A percentile compares a stretch with the other conserved stretches of the same genome.
phyloP scores from a whole-genome alignment of 805 yeast species.

The Wickerhamomyces pijperi region DNA sequence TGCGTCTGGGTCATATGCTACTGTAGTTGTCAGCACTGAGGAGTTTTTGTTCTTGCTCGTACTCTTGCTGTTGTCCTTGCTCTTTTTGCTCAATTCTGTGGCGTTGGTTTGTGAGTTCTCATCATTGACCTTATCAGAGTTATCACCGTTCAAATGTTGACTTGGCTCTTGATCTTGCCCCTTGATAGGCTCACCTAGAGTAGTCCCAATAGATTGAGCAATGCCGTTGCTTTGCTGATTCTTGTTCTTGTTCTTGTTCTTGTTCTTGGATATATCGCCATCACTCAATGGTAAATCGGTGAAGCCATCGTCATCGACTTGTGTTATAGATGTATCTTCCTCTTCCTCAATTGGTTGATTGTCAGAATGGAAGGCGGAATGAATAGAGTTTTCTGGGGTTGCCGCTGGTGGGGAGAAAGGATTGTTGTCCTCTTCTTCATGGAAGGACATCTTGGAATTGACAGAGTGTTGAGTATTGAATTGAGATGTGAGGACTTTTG shows the following conservation, averaged over 20 bases:
- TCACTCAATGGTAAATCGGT: constrained; percentile 18
- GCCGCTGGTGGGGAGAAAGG: background rate
- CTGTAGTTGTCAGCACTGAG: background rate
- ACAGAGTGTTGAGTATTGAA: no score
- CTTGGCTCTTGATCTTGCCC: no score
- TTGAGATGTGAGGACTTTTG: no score
- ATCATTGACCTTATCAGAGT: no score
- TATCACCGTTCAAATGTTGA: no score
- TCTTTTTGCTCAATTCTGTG: background rate
- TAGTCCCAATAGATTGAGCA: background rate
- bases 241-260: no score
- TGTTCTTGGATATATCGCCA: constrained; percentile 5
- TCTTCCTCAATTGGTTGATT: background rate
- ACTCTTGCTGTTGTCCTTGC: background rate
- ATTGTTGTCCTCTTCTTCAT: background rate
- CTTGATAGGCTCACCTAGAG: background rate
- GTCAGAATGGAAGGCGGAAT: background rate
- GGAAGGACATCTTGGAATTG: background rate
- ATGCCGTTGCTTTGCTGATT: no score
- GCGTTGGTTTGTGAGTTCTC: background rate
- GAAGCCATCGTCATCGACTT: constrained; percentile 13
- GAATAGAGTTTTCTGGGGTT: background rate
- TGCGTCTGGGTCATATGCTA: constrained; percentile 12
- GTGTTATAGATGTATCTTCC: background rate
- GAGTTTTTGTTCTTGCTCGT: no score